Conservation (phyloP, 306 rosid genomes). For the Casuarina glauca region DNA sequence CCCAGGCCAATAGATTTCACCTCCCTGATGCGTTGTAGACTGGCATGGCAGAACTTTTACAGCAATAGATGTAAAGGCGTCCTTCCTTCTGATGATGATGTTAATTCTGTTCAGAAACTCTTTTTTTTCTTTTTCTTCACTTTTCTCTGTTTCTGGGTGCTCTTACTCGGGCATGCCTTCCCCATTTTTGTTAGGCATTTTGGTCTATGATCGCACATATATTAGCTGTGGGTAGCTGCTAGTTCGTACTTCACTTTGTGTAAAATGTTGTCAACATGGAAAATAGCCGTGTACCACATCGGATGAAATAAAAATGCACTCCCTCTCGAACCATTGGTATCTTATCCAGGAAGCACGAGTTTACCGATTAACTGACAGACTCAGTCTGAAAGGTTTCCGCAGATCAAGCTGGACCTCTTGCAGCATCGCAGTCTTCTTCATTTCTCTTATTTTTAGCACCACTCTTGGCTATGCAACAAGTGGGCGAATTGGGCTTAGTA, state of each 20-base stretch:
- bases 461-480: neutral
- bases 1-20: constrained; percentile 1
- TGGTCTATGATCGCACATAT: constrained; percentile 22
- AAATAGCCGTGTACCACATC: no score
- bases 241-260: no score
- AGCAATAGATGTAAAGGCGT: neutral
- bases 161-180: constrained; percentile 19
- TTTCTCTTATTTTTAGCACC: neutral
- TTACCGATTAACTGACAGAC: neutral
- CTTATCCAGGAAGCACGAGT: neutral
- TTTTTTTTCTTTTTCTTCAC: neutral
- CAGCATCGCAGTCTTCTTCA: neutral
- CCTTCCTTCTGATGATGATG: neutral
- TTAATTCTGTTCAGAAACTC: neutral
- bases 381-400: neutral
- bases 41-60: constrained; percentile 14
- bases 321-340: neutral
- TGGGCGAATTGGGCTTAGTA: neutral
- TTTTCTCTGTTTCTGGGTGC: neutral
- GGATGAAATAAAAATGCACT: no score
- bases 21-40: neutral
- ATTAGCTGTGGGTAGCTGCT: neutral
- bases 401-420: neutral
- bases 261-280: no score
- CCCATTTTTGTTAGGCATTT: constrained; percentile 24